phyloP scores from a whole-genome alignment of 179 eudicot species.

The Spinacia oleracea region DNA sequence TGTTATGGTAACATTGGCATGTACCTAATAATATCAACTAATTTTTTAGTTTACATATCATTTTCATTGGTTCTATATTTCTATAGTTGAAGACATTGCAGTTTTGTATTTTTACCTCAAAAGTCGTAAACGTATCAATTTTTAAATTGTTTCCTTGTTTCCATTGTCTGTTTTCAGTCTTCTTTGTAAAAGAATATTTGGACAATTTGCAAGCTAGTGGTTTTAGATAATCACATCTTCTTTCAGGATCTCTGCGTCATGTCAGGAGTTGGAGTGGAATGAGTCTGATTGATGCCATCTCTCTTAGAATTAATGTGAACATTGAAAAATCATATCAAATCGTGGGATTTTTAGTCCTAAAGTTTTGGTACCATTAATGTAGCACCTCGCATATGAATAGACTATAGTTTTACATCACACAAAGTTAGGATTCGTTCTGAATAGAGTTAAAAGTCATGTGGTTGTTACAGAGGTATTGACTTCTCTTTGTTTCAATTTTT shows the following conservation, averaged over 20 bases:
- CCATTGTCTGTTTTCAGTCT: neutral
- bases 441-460: neutral
- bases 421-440: neutral
- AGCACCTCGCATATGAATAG: neutral
- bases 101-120: neutral
- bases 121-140: neutral
- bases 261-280: neutral
- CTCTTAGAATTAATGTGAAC: neutral
- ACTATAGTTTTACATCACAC: neutral
- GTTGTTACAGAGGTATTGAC: neutral
- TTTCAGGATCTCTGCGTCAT: neutral
- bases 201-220: neutral
- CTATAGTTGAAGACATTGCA: neutral
- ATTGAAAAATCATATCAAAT: neutral
- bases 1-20: neutral
- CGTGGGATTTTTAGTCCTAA: neutral
- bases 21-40: neutral
- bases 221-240: neutral
- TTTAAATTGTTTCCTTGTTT: neutral
- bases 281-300: neutral
- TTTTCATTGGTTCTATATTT: neutral
- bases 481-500: conserved; percentile 23
- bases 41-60: neutral
- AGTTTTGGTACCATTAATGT: neutral
- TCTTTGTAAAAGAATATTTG: neutral